Base-by-base conservation (phyloP, 2,329 filamentous ascomycete genomes). In the Fusarium siculi region DNA sequence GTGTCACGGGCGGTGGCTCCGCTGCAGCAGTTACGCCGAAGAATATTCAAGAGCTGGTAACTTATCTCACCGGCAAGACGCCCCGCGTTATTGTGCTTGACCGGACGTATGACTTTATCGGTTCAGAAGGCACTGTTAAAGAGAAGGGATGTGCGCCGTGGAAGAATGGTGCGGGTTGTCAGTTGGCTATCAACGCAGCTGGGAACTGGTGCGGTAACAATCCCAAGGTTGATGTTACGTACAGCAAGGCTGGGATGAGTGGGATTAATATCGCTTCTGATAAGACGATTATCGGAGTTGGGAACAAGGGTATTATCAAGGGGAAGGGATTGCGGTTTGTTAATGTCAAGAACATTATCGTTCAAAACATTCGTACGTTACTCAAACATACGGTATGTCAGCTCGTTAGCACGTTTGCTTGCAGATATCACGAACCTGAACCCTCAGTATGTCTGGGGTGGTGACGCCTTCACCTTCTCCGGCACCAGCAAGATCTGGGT, bases 231-330 rank as follows among this genome's bases (percentile, higher is more conserved):
- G 59, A 70, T 16, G 65, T 66, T 28, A 62, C 57, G 2, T 73
- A 68, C 3, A 44, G 47, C 9, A 69, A 72, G 44, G 70, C 69
- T 28, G 65, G 56, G 4, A 69, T 47, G 2, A 37, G 30, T 5
- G 49, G 58, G 5, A 72, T 72, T 5, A 57, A 66, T 7, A 81
- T 85, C 9, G 79, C 74, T 21, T 82, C 80, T 58, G 81, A 85
- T 74, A 85, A 85, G 75, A 81, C 81, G 3, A 78, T 85, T 52
- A 70, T 85, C 30, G 83, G 83, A 8, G 76, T 79, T 30, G 83
- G 82, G 7, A 79, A 71, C 52, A 79, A 77, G 39, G 83, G 80
- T 40, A 77, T 84, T 7, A 80, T 85, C 56, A 81, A 80, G 30
- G 84, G 84, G 54, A 85, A 83, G 68, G 83, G 83, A 14, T 76